Evolutionary conservation across 495 filamentous ascomycete species (phyloP).

Genomic region (Pseudomonodictys pantanalensis): DNA sequence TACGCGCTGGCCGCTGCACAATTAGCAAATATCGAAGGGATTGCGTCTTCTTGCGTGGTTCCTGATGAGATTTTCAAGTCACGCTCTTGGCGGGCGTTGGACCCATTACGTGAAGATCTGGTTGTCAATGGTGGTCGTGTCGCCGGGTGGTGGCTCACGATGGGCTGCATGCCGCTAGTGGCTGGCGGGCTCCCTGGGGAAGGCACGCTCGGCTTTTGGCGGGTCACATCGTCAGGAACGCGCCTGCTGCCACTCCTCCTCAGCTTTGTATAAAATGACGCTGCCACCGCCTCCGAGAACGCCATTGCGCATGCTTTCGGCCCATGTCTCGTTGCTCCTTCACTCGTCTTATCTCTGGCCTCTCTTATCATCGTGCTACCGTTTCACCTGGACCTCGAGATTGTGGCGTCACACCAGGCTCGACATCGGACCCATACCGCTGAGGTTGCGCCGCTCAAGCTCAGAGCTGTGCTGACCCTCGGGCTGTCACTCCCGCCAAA

Average conservation of each 20-base stretch:
- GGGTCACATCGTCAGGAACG: constrained; percentile 17
- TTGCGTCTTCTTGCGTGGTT: constrained; percentile 1
- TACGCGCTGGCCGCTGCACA: background rate
- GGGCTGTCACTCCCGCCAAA: constrained; percentile 1
- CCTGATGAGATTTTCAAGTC: background rate
- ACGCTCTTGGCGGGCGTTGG: background rate
- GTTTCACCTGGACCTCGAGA: constrained; percentile 19
- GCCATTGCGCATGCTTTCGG: background rate
- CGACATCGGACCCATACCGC: background rate
- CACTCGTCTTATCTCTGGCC: constrained; percentile 17
- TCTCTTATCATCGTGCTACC: constrained; percentile 24
- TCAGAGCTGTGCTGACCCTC: constrained; percentile 12
- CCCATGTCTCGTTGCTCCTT: background rate
- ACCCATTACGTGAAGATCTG: background rate
- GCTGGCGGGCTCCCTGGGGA: constrained; percentile 6
- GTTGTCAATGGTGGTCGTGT: background rate
- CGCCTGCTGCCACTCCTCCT: background rate
- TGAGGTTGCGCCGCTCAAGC: constrained; percentile 3
- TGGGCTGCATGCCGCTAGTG: constrained; percentile 9
- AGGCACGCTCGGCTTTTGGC: background rate
- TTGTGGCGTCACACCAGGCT: constrained; percentile 18
- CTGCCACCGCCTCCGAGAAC: background rate
- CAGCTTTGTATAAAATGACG: constrained; percentile 14
- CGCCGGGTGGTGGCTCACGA: background rate
- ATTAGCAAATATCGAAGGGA: constrained; percentile 12